Percentiles rank a stretch among this genome's conserved stretches.
phyloP scores from a whole-genome alignment of 176 grass and related monocot species.

The Luzula sylvatica region DNA sequence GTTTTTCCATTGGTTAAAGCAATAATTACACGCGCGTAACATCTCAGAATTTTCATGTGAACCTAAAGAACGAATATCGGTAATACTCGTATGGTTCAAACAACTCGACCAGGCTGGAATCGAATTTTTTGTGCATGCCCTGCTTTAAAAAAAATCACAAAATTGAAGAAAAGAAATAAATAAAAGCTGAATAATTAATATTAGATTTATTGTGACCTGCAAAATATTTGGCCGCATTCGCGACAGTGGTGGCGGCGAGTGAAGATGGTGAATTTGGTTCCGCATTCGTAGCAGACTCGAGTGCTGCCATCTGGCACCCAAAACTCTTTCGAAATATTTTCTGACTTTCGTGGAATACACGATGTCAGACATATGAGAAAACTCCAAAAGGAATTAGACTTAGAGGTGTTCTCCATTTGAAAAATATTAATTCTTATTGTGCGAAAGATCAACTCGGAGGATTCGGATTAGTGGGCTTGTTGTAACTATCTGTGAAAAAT shows the following conservation, averaged over 20 bases:
- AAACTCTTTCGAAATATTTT: constrained; percentile 82
- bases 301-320: constrained; percentile 97
- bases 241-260: constrained; percentile 94
- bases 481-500: too few species aligned
- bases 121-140: constrained; percentile 62
- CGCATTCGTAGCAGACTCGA: constrained; percentile 73
- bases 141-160: constrained; percentile 69
- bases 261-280: constrained; percentile 67
- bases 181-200: too few species aligned
- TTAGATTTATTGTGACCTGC: constrained; percentile 26
- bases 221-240: constrained; percentile 79
- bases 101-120: constrained; percentile 34
- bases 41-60: constrained; percentile 37
- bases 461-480: too few species aligned
- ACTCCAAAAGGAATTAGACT: too few species aligned
- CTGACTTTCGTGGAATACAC: constrained; percentile 56
- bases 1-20: constrained; percentile 78
- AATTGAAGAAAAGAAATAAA: too few species aligned
- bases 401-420: too few species aligned
- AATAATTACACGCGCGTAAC: constrained; percentile 78
- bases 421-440: too few species aligned
- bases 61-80: constrained; percentile 19
- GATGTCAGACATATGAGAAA: constrained; percentile 38
- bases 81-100: too few species aligned
- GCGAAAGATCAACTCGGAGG: too few species aligned